Base-by-base conservation (phyloP, 371 early-diverging fungal species). In the Parasitella parasitica region DNA sequence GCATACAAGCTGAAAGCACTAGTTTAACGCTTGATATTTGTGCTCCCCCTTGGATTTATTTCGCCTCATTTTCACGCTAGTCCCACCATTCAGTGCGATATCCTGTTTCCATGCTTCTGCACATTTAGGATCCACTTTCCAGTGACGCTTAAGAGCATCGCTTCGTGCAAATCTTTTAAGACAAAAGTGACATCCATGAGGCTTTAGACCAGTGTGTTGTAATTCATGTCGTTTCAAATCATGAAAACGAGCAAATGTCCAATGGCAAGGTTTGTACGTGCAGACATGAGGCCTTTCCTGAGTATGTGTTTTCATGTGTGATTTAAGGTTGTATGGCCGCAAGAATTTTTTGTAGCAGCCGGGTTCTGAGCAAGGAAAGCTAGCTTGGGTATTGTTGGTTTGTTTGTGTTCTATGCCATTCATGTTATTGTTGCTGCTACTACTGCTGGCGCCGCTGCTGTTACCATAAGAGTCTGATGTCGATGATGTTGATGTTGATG, bases 191-290 rank as follows among this genome's bases (percentile, higher is more conserved):
- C 76, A 78, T 15, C 64, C 64, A 58, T 86, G 84, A 0, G 92
- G 91, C 63, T 84, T 81, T 63, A 89, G 89, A 15, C 92, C 92
- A 6, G 91, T 89, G 61, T 92, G 92, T 28, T 88, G 67, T 57
- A 87, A 82, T 71, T 86, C 81, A 65, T 91, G 91, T 38, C 91
- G 73, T 72, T 89, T 89, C 46, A 91, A 68, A 69, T 91, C 91
- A 69, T 91, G 91, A 37, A 85, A 82, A 0, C 91, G 76, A 27
- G 49, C 49, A 49, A 49, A 49, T 13, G 12, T 24, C 26, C 26
- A 49, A n/a, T 15, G 13, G 26, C 49, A 49, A 11, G 28, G 27
- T 22, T 43, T 43, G 6, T 43, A 43, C 16, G 26, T 28, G 8
- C 49, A 49, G 26, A n/a, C 28, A 49, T 27, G 28, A 13, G 49